Base-by-base conservation (phyloP, 208 protist genomes). In the Acanthamoeba castellanii region DNA sequence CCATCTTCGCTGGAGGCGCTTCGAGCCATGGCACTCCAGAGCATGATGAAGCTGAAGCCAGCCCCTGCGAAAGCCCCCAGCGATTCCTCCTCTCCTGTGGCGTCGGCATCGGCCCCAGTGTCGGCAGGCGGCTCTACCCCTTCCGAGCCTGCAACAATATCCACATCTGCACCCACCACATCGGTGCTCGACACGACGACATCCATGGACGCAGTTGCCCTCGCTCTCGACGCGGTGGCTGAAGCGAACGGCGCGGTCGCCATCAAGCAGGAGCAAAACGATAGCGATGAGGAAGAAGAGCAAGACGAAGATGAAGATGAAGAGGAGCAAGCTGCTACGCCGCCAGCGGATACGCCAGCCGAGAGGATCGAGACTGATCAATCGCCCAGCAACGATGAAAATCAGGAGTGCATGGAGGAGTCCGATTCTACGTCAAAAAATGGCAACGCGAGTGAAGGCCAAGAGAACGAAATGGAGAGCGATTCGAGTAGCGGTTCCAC, bases 21-120 rank as follows among this genome's bases (percentile, higher is more conserved):
- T 9, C 81, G 81, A 11, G 81, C 81, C 14, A 88, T 88, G 81
- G 81, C 50, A 1, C 32, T 88, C 0, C 42, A 88, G 81, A 88
- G 81, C 50, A 88, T 88, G 78, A 34, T 42, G 32, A 78, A 50
- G n/a, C 70, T 30, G 32, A 20, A 74, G n/a, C 37, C 42, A n/a
- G 42, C 34, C 50, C 11, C 13, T 57, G 34, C 45, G 42, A 3
- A 82, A 82, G 66, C 66, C 4, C 66, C 66, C 66, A 34, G 13
- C 66, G 66, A n/a, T 18, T 37, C 66, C n/a, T 20, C 66, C 13
- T 25, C 50, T 88, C 3, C 34, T 6, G 8, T 18, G 22, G 9
- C 45, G 45, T 37, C 74, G 5, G 37, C 32, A 45, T 84, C 66
- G 2, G 66, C 66, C 11, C 66, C 66, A 1, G 66, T 74, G 30